Base-by-base conservation (phyloP, 371 early-diverging fungal species). In the Rhizomucor pusillus region DNA sequence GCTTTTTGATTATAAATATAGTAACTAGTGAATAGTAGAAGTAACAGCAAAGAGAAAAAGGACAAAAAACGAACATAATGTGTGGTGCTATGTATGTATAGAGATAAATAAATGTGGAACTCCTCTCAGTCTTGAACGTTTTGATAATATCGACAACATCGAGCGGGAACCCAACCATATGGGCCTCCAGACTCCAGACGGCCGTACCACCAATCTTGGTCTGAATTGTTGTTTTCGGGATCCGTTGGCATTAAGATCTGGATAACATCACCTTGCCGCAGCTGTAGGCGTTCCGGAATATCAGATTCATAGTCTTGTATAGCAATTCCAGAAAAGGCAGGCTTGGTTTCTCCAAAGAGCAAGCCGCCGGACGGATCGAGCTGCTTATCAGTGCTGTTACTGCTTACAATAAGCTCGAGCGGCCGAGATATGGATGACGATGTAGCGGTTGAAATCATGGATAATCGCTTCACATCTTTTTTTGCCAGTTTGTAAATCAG, bases 201-300 rank as follows among this genome's bases (percentile, higher is more conserved):
- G 9, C 36, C 60, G 40, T 60, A 60, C 54, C 54, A 51, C 60
- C 60, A 60, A 12, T 35, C 41, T 41, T 55, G 47, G 10, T 43
- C 43, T 40, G 43, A 16, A 29, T 46, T 20, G 19, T 19, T 46
- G 35, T 45, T 35, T n/a, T 58, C 58, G 18, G 44, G 37, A 51
- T 58, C 52, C 3, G 44, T 39, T 16, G 49, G 47, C 60, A 41
- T 14, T 19, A 54, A 60, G 9, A 60, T 48, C 7, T 49, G 37
- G 24, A 60, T 25, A 16, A 51, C 34, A 20, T 60, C 51, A 22
- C 60, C 60, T 41, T 60, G 46, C 9, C 43, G 51, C 10, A 60
- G 19, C 29, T 39, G 24, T 12, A 60, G 47, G 18, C 44, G 43
- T 16, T 60, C 60, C 14, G 41, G 40, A 36, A 50, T 45, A 7